Percentiles rank a stretch among this genome's conserved stretches.
Conservation (phyloP, 208 protist species). For the Vickermania ingenoplastis region DNA sequence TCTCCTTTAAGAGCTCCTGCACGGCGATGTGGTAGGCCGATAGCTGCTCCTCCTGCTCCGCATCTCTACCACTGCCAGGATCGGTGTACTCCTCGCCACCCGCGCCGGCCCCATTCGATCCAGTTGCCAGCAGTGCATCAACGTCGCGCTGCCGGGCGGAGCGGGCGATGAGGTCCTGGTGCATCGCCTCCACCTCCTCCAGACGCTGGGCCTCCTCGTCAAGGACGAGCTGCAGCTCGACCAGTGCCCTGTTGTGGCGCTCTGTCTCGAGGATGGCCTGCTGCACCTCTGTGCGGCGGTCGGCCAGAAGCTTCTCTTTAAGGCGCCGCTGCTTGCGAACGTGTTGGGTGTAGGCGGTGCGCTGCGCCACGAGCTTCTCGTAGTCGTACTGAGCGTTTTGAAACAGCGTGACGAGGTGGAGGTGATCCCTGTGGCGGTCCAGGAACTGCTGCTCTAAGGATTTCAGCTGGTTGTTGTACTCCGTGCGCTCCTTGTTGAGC, state of each 20-base stretch:
- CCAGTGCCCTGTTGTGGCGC: constrained; percentile 26
- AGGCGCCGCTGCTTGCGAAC: constrained; percentile 30
- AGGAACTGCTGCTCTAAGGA: constrained; percentile 52
- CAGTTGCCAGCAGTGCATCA: neutral
- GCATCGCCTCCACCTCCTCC: constrained; percentile 39
- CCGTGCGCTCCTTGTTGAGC: constrained; percentile 50
- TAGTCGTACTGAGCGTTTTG: constrained; percentile 63
- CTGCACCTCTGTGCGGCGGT: constrained; percentile 53
- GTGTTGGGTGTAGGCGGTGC: constrained; percentile 24
- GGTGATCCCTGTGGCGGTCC: constrained; percentile 79
- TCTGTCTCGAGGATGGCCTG: constrained; percentile 36
- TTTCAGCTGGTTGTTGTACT: constrained; percentile 53
- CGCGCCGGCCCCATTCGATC: neutral
- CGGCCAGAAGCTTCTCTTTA: constrained; percentile 72
- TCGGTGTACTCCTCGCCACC: neutral
- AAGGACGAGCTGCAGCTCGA: constrained; percentile 39
- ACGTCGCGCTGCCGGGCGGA: neutral
- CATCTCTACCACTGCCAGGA: constrained; percentile 3
- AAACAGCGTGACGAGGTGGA: constrained; percentile 83
- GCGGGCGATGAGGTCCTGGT: constrained; percentile 10
- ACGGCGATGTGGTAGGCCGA: constrained; percentile 81
- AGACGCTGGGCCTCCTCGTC: constrained; percentile 60
- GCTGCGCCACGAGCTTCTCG: constrained; percentile 29
- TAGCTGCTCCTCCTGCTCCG: constrained; percentile 65
- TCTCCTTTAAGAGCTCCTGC: constrained; percentile 82